Percentiles rank a stretch among this genome's conserved stretches.
phyloP scores from a whole-genome alignment of 176 grass and related monocot species.

The Secale cereale region DNA sequence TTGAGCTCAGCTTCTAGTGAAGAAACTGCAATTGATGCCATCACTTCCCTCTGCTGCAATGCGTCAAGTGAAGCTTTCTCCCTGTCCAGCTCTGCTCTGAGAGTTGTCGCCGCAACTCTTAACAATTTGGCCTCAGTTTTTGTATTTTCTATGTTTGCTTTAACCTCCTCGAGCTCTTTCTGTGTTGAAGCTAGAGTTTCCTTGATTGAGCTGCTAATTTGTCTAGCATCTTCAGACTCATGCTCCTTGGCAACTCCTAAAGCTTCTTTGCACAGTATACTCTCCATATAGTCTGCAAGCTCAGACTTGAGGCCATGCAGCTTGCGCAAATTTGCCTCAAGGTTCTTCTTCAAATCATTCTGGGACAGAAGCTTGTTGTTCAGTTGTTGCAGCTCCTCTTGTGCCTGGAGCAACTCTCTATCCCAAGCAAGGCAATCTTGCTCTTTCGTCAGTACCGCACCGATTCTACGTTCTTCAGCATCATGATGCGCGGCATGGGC shows the following conservation, averaged over 20 bases:
- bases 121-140: conserved; percentile 59
- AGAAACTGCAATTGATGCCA: conserved; percentile 70
- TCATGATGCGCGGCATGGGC: conserved; percentile 85
- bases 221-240: conserved; percentile 41
- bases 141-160: conserved; percentile 56
- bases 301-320: conserved; percentile 63
- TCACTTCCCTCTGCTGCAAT: conserved; percentile 74
- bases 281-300: conserved; percentile 57
- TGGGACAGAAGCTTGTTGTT: conserved; percentile 47
- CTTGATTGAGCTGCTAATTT: conserved; percentile 32
- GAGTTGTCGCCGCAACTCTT: conserved; percentile 41
- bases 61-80: conserved; percentile 52
- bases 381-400: conserved; percentile 67
- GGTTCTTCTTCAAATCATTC: conserved; percentile 54
- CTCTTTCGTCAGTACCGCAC: conserved; percentile 57
- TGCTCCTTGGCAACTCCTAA: conserved; percentile 10
- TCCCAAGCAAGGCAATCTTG: conserved; percentile 75
- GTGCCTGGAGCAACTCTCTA: conserved; percentile 59
- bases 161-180: conserved; percentile 75
- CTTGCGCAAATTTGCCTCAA: conserved; percentile 53
- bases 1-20: conserved; percentile 84
- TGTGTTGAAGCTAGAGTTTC: conserved; percentile 49
- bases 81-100: conserved; percentile 60
- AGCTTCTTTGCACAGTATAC: conserved; percentile 61
- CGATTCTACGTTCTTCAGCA: conserved; percentile 78